Evolutionary conservation across 176 grass and related monocot genomes (phyloP).

Genomic region (Bothriochloa decipiens): DNA sequence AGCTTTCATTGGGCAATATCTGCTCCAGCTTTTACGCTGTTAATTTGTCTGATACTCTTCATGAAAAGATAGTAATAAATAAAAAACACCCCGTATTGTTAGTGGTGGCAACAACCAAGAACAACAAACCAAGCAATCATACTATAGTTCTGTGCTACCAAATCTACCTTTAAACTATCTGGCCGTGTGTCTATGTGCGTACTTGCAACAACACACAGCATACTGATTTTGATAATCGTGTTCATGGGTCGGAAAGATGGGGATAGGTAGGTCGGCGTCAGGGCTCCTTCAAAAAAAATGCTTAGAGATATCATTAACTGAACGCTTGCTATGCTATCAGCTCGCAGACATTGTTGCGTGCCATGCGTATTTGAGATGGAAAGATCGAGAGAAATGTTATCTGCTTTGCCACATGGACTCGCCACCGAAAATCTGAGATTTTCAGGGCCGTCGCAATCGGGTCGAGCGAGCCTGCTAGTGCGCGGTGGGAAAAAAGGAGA

Average conservation of each 20-base stretch:
- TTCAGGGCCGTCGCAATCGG: conserved; percentile 33
- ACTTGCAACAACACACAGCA: conserved; percentile 28
- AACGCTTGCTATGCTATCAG: neutral
- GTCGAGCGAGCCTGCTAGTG: conserved; percentile 22
- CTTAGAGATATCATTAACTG: conserved; percentile 49
- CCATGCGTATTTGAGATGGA: conserved; percentile 53
- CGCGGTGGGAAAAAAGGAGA: conserved; percentile 10
- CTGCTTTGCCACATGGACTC: neutral
- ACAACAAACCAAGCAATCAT: conserved; percentile 26
- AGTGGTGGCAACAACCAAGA: conserved; percentile 46
- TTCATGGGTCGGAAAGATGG: conserved; percentile 44
- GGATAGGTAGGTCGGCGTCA: conserved; percentile 33
- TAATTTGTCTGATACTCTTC: conserved; percentile 7
- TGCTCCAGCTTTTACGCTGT: conserved; percentile 35
- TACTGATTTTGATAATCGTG: conserved; percentile 4
- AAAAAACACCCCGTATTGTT: neutral
- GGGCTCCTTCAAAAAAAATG: conserved; percentile 23
- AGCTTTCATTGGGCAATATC: conserved; percentile 47
- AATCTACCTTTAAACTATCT: neutral
- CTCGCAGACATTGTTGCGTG: neutral
- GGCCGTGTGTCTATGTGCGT: conserved; percentile 10
- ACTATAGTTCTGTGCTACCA: conserved; percentile 9
- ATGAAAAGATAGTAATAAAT: neutral
- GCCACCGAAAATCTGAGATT: conserved; percentile 18
- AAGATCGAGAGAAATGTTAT: conserved; percentile 16